These are phyloP conservation scores for Gastrolobium bilobum DNA, from an alignment of 306 rosid genomes.

Conservation along the genomic window DNA sequence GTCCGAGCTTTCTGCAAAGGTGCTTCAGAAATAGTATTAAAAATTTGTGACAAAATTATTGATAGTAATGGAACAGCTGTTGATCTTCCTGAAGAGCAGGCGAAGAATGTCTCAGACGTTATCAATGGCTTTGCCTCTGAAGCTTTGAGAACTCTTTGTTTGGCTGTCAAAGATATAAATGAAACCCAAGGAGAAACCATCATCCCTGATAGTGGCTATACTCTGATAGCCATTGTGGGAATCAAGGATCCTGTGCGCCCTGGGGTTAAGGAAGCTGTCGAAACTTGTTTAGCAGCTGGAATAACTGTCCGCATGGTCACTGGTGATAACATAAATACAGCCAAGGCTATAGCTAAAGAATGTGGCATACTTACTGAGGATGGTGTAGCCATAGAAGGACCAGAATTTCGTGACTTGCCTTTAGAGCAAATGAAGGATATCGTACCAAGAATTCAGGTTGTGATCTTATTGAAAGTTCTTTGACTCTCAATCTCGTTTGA, in stretches of 20 bases:
- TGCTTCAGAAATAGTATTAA: slow-evolving; percentile 84
- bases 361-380: slow-evolving; percentile 84
- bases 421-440: slow-evolving; percentile 61
- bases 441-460: slow-evolving; percentile 88
- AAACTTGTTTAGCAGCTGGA: slow-evolving; percentile 88
- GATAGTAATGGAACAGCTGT: slow-evolving; percentile 66
- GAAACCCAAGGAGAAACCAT: slow-evolving; percentile 41
- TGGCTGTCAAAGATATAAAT: slow-evolving; percentile 74
- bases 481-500: slow-evolving; percentile 27
- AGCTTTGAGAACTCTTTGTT: slow-evolving; percentile 92
- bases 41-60: slow-evolving; percentile 67
- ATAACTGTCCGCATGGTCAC: slow-evolving; percentile 94
- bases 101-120: slow-evolving; percentile 55
- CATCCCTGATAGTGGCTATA: slow-evolving; percentile 75
- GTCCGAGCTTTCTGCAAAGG: slow-evolving; percentile 87
- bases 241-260: slow-evolving; percentile 95
- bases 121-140: slow-evolving; percentile 80
- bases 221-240: slow-evolving; percentile 82
- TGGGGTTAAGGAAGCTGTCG: slow-evolving; percentile 88
- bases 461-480: slow-evolving; percentile 24
- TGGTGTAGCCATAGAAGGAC: slow-evolving; percentile 89
- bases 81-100: slow-evolving; percentile 65
- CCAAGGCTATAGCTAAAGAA: slow-evolving; percentile 90
- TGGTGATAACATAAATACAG: slow-evolving; percentile 91
- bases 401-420: slow-evolving; percentile 70